Evolutionary conservation across 2,329 filamentous ascomycete genomes (phyloP).

Genomic region (Colletotrichum higginsianum): DNA sequence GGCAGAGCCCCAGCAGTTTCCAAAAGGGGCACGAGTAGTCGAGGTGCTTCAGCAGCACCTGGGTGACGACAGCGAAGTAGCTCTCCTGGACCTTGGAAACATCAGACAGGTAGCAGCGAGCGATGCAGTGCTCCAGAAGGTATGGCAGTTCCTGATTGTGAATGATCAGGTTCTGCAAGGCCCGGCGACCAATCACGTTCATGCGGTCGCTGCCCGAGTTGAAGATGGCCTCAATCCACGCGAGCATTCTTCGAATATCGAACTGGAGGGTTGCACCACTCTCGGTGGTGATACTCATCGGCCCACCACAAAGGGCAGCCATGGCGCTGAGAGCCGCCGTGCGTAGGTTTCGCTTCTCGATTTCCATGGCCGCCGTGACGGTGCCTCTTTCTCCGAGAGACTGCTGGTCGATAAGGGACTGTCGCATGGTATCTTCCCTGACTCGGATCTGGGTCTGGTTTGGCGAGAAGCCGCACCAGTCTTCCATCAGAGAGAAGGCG

Average conservation of each 20-base stretch:
- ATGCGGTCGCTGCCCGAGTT: slow-evolving; percentile 91
- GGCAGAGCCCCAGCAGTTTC: slow-evolving; percentile 88
- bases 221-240: slow-evolving; percentile 97
- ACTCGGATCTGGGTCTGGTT: slow-evolving; percentile 87
- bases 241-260: slow-evolving; percentile 91
- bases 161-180: slow-evolving; percentile 89
- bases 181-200: slow-evolving; percentile 89
- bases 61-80: slow-evolving; percentile 93
- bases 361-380: slow-evolving; percentile 92
- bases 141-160: slow-evolving; percentile 92
- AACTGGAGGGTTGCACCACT: slow-evolving; percentile 91
- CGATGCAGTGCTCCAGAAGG: slow-evolving; percentile 89
- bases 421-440: slow-evolving; percentile 89
- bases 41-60: slow-evolving; percentile 87
- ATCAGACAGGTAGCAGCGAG: slow-evolving; percentile 89
- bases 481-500: slow-evolving; percentile 96
- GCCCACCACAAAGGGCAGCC: slow-evolving; percentile 90
- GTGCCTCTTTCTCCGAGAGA: slow-evolving; percentile 82
- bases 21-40: slow-evolving; percentile 90
- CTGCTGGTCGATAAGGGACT: slow-evolving; percentile 86
- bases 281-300: slow-evolving; percentile 89
- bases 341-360: slow-evolving; percentile 93
- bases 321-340: slow-evolving; percentile 95
- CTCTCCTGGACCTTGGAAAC: slow-evolving; percentile 89
- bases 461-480: slow-evolving; percentile 98